A percentile compares a stretch with the other conserved stretches of the same genome.
Evolutionary conservation across 106 monocot genomes (phyloP).

Genomic region (Apostasia ramifera): DNA sequence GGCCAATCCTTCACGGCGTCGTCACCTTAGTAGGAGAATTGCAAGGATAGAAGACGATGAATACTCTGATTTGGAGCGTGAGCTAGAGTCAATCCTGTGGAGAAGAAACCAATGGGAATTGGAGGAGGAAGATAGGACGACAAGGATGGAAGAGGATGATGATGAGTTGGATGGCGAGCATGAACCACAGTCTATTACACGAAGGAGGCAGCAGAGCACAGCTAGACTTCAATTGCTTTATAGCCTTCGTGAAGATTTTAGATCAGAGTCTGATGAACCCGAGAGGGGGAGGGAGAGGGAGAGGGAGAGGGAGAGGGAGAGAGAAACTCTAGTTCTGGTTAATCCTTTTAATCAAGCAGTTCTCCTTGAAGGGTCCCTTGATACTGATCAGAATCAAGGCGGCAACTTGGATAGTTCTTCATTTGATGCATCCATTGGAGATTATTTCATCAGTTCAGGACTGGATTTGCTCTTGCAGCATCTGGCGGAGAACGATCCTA

Average conservation of each 20-base stretch:
- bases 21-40: background rate
- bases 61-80: conserved; percentile 2
- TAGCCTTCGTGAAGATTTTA: conserved; percentile 8
- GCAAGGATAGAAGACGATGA: background rate
- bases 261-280: conserved; percentile 5
- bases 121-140: background rate
- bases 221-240: conserved; percentile 26
- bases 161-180: background rate
- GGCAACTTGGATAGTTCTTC: background rate
- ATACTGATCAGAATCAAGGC: background rate
- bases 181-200: conserved; percentile 3
- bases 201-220: conserved; percentile 16
- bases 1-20: conserved; percentile 13
- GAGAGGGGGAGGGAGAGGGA: conserved; percentile 2
- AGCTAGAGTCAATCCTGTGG: background rate
- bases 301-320: conserved; percentile 16
- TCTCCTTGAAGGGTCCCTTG: conserved; percentile 13
- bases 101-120: background rate
- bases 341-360: conserved; percentile 3
- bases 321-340: conserved; percentile 9
- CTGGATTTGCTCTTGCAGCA: conserved; percentile 39
- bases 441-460: conserved; percentile 28
- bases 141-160: background rate
- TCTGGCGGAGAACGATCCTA: conserved; percentile 27
- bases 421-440: conserved; percentile 15